phyloP scores from a whole-genome alignment of 495 filamentous ascomycete genomes.

The Pseudoneurospora amorphoporcata region DNA sequence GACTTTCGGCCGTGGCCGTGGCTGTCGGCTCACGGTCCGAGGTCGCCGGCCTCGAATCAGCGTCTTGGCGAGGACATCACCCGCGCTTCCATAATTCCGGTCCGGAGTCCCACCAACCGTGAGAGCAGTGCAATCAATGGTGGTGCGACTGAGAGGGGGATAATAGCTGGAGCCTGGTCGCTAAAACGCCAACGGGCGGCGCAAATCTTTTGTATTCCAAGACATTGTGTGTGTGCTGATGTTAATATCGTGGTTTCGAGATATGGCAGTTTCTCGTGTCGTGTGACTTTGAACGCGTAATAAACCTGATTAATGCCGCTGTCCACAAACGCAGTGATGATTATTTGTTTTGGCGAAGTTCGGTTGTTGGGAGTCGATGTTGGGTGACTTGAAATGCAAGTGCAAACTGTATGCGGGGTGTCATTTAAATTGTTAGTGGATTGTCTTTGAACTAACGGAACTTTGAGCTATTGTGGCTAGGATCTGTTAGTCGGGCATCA shows the following conservation, averaged over 20 bases:
- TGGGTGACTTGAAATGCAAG: not conserved
- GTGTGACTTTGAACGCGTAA: not conserved
- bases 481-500: not conserved
- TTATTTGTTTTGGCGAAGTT: not conserved
- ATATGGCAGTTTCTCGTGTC: not conserved
- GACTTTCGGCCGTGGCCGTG: not conserved
- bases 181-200: not conserved
- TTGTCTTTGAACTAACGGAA: not conserved
- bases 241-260: not conserved
- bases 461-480: accelerated
- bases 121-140: not conserved
- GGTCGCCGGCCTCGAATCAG: not conserved
- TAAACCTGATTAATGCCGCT: too few species aligned
- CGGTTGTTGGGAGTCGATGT: not conserved
- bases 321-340: not conserved
- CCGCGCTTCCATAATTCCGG: not conserved
- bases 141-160: not conserved
- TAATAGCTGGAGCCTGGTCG: not conserved
- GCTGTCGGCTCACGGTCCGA: not conserved
- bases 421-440: not conserved
- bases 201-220: not conserved
- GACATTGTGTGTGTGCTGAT: not conserved
- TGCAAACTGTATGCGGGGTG: not conserved
- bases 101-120: not conserved
- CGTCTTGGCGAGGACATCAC: not conserved